phyloP scores from a whole-genome alignment of 2,329 filamentous ascomycete species.

The Ceratocystiopsis sp. region DNA sequence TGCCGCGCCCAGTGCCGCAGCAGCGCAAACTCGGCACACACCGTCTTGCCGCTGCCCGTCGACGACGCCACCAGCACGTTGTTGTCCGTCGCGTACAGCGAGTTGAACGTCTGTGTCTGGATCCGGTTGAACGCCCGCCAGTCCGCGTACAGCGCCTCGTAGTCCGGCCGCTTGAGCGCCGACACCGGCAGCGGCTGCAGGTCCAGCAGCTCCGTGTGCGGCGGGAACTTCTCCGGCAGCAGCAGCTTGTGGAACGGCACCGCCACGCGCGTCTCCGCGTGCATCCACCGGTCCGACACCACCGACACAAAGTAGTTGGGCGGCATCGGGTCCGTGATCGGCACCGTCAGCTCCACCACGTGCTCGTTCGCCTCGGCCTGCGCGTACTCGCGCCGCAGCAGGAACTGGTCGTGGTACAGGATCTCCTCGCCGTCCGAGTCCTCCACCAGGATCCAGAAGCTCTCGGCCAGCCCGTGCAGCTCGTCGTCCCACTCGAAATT shows the following conservation, averaged over 20 bases:
- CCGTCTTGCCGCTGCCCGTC: conserved; percentile 88
- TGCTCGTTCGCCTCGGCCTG: conserved; percentile 79
- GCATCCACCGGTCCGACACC: conserved; percentile 94
- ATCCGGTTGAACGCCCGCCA: conserved; percentile 93
- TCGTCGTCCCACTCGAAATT: conserved; percentile 93
- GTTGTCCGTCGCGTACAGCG: conserved; percentile 76
- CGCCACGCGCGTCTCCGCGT: conserved; percentile 82
- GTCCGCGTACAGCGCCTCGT: conserved; percentile 60
- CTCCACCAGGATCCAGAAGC: conserved; percentile 94
- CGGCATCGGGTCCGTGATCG: conserved; percentile 93
- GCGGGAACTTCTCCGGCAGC: conserved; percentile 85
- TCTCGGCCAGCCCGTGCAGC: conserved; percentile 74
- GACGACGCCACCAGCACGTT: conserved; percentile 90
- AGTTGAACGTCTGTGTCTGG: conserved; percentile 94
- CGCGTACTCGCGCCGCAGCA: conserved; percentile 80
- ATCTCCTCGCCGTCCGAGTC: conserved; percentile 96
- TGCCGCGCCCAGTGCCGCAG: conserved; percentile 69
- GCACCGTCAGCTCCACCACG: conserved; percentile 86
- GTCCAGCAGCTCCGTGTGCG: conserved; percentile 82
- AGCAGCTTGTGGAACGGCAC: conserved; percentile 92
- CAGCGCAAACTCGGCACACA: conserved; percentile 88
- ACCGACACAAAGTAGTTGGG: conserved; percentile 97
- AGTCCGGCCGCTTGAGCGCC: conserved; percentile 75
- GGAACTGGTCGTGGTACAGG: conserved; percentile 83
- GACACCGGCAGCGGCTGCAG: conserved; percentile 77